Conservation (phyloP, 2,329 filamentous ascomycete genomes). For the Albophoma yamanashiensis region DNA sequence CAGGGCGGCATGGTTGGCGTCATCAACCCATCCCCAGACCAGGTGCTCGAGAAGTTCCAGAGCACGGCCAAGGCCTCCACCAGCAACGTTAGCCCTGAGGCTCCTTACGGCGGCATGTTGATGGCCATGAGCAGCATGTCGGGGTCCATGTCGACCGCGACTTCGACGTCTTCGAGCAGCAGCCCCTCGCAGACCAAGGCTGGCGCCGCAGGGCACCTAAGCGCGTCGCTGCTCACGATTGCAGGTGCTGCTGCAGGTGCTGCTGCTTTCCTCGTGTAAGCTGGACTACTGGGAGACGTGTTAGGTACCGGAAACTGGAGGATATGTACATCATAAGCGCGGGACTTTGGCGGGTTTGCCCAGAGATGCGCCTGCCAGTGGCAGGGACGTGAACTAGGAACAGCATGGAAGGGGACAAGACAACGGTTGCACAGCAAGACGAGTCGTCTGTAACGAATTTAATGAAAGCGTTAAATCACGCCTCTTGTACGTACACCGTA, state of each 20-base stretch:
- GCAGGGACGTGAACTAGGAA: background rate
- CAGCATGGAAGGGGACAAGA: background rate
- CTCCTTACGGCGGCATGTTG: slow-evolving; percentile 7
- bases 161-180: background rate
- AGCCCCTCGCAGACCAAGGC: background rate
- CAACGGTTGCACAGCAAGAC: background rate
- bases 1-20: slow-evolving; percentile 19
- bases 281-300: background rate
- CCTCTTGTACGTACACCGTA: no score
- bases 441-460: background rate
- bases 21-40: slow-evolving; percentile 13
- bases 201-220: background rate
- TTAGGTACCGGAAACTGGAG: background rate
- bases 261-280: background rate
- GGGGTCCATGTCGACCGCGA: background rate
- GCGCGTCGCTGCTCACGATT: background rate
- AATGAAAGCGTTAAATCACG: background rate
- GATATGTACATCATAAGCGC: background rate
- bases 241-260: background rate
- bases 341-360: background rate
- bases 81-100: slow-evolving; percentile 5
- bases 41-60: slow-evolving; percentile 10
- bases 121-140: background rate
- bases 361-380: background rate
- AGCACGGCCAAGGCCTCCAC: slow-evolving; percentile 2